phyloP scores from a whole-genome alignment of 345 rosid genomes.

The Fremontodendron californicum region DNA sequence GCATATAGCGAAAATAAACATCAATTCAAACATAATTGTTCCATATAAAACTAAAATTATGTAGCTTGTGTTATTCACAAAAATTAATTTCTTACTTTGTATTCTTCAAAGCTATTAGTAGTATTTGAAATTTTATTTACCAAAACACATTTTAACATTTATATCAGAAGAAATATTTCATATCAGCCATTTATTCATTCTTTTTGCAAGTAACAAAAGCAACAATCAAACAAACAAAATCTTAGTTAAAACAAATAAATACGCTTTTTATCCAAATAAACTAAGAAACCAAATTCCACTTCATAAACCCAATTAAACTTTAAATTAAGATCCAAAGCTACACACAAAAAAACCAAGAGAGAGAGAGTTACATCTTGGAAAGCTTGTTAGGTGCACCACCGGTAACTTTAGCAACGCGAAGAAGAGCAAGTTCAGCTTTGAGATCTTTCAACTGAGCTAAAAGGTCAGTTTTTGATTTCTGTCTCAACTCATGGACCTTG shows the following conservation, averaged over 20 bases:
- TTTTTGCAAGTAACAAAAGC: not conserved
- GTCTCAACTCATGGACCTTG: slow-evolving; percentile 63
- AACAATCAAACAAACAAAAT: not conserved
- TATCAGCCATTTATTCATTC: not conserved
- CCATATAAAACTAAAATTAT: not conserved
- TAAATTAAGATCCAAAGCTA: not conserved
- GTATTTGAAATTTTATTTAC: not conserved
- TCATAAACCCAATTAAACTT: not conserved
- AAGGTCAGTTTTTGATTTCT: slow-evolving; percentile 50
- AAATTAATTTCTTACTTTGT: not conserved
- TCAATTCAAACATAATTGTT: not conserved
- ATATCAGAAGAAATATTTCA: not conserved
- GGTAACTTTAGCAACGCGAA: slow-evolving; percentile 70
- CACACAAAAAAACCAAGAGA: not conserved
- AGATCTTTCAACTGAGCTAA: slow-evolving; percentile 58
- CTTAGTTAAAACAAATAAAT: not conserved
- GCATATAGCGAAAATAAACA: not conserved
- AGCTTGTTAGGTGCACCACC: slow-evolving; percentile 74
- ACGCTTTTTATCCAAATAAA: not conserved
- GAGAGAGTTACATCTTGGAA: slow-evolving; percentile 44
- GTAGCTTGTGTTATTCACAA: not conserved
- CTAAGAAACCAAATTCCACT: not conserved
- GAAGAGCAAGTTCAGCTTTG: slow-evolving; percentile 58
- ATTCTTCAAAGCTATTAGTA: not conserved
- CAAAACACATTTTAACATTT: not conserved